phyloP scores from a whole-genome alignment of 2,329 filamentous ascomycete species.

The Botrytis elliptica region DNA sequence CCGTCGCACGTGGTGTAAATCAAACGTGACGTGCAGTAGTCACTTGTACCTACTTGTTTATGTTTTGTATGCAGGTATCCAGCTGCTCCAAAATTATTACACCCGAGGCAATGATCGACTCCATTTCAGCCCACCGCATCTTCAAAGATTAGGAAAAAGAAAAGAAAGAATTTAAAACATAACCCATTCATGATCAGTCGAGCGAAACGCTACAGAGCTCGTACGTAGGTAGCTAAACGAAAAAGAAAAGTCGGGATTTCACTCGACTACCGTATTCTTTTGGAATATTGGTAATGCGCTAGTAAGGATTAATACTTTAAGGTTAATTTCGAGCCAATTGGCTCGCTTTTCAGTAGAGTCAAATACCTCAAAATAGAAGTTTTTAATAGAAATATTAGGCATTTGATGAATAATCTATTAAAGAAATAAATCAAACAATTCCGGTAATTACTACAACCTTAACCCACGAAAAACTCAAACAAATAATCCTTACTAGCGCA shows the following conservation, averaged over 20 bases:
- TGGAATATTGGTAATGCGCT: too few species aligned
- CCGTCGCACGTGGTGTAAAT: slow-evolving; percentile 15
- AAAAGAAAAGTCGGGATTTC: not conserved
- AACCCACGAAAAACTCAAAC: too few species aligned
- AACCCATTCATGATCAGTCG: not conserved
- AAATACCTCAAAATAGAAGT: too few species aligned
- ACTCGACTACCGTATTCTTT: too few species aligned
- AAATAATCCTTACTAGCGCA: too few species aligned
- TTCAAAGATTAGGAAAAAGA: not conserved
- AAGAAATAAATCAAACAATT: too few species aligned
- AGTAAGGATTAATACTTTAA: too few species aligned
- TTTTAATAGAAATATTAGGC: too few species aligned
- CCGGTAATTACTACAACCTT: too few species aligned
- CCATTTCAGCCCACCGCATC: not conserved
- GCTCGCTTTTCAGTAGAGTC: too few species aligned
- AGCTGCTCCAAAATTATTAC: not conserved
- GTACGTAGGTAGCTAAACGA: not conserved
- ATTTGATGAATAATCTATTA: too few species aligned
- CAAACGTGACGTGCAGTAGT: slow-evolving; percentile 21
- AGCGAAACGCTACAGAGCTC: not conserved
- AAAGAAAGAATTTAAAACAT: not conserved
- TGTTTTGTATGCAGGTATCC: slow-evolving; percentile 11
- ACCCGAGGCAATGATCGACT: slow-evolving; percentile 12
- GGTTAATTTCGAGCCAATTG: too few species aligned
- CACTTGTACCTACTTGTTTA: slow-evolving; percentile 10